Conservation (phyloP, 331 rosid genomes). For the Dryas integrifolia region DNA sequence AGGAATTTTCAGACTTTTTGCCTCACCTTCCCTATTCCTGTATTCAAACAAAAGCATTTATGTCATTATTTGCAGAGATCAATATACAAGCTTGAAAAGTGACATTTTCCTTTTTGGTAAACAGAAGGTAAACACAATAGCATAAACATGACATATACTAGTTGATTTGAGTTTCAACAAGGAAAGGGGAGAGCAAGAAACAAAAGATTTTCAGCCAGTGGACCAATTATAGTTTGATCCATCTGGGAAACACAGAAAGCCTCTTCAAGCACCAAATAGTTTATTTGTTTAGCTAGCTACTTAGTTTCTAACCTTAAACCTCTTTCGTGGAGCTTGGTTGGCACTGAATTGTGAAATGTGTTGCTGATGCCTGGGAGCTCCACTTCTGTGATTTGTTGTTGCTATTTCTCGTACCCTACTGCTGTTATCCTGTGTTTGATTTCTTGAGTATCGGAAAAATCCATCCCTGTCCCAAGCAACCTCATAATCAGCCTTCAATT, state of each 20-base stretch:
- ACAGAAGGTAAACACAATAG: background rate
- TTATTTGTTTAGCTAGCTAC: background rate
- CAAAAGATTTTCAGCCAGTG: background rate
- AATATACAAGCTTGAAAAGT: background rate
- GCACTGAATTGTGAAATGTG: conserved; percentile 50
- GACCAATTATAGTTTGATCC: background rate
- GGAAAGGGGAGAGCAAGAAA: background rate
- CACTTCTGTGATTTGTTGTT: conserved; percentile 53
- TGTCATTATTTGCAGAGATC: conserved; percentile 22
- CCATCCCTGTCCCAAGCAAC: conserved; percentile 80
- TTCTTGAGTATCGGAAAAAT: conserved; percentile 49
- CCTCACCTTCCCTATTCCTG: conserved; percentile 47
- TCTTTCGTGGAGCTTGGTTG: conserved; percentile 60
- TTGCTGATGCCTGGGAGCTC: conserved; percentile 62
- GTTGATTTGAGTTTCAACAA: background rate
- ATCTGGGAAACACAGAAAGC: background rate
- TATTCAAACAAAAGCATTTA: conserved; percentile 23
- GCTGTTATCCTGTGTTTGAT: conserved; percentile 42
- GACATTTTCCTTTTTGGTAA: background rate
- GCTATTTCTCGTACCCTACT: conserved; percentile 30
- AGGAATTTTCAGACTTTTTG: background rate
- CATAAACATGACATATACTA: background rate
- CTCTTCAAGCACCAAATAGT: background rate
- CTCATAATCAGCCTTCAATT: conserved; percentile 77
- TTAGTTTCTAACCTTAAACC: conserved; percentile 66